Percentiles rank a stretch among this genome's conserved stretches.
These are phyloP conservation scores for Orychophragmus violaceus DNA, from an alignment of 345 rosid genomes.

Conservation along the genomic window DNA sequence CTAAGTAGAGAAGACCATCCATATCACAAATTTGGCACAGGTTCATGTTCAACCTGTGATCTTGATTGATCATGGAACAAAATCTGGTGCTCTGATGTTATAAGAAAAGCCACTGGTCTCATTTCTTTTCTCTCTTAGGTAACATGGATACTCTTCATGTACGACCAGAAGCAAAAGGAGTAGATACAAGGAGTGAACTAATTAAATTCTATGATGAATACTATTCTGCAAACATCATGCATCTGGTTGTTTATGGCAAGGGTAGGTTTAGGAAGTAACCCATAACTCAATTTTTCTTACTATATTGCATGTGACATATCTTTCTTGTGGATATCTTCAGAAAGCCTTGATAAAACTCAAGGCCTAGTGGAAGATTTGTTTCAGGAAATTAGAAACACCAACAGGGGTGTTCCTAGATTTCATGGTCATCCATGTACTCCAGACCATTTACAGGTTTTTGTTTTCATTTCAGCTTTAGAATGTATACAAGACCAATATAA, in stretches of 20 bases:
- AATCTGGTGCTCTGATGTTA: neutral
- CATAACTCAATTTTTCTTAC: neutral
- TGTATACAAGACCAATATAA: neutral
- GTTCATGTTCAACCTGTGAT: slow-evolving; percentile 30
- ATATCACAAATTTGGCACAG: slow-evolving; percentile 81
- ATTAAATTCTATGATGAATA: slow-evolving; percentile 65
- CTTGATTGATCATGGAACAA: neutral
- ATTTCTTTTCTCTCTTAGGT: slow-evolving; percentile 36
- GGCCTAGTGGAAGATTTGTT: slow-evolving; percentile 53
- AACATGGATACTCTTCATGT: slow-evolving; percentile 78
- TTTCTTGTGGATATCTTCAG: slow-evolving; percentile 51
- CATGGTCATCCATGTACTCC: slow-evolving; percentile 70
- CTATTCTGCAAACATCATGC: slow-evolving; percentile 89
- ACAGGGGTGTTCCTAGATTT: slow-evolving; percentile 38
- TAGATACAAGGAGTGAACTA: slow-evolving; percentile 73
- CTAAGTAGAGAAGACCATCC: slow-evolving; percentile 69
- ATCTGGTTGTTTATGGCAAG: slow-evolving; percentile 74
- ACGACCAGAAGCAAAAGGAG: slow-evolving; percentile 65
- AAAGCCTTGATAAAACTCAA: slow-evolving; percentile 63
- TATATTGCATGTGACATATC: too few relatives aligned
- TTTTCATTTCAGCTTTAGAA: neutral
- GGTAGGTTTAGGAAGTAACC: slow-evolving; percentile 40
- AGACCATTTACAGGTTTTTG: slow-evolving; percentile 72
- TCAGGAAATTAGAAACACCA: slow-evolving; percentile 54
- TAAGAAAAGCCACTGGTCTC: neutral